A percentile compares a stretch with the other conserved stretches of the same genome.
Conservation (phyloP, 495 filamentous ascomycete genomes). For the Penicillium canariense region DNA sequence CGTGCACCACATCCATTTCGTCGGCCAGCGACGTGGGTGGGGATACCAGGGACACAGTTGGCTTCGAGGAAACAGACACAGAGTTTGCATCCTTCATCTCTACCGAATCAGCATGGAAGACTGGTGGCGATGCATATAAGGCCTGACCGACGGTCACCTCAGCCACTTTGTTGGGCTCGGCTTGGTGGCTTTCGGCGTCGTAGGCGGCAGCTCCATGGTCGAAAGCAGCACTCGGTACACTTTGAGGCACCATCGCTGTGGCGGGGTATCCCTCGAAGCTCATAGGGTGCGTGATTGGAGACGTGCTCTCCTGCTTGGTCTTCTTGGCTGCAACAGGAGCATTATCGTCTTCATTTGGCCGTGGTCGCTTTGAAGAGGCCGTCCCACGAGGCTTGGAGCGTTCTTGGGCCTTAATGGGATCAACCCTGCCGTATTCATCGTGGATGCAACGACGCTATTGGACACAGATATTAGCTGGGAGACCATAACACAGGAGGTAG, state of each 20-base stretch:
- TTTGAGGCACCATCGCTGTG: slow-evolving; percentile 15
- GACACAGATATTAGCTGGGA: background rate
- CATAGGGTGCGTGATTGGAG: slow-evolving; percentile 26
- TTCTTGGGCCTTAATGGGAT: slow-evolving; percentile 61
- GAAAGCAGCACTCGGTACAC: slow-evolving; percentile 10
- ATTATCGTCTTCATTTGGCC: slow-evolving; percentile 38
- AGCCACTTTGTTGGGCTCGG: slow-evolving; percentile 15
- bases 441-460: slow-evolving; percentile 66
- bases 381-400: slow-evolving; percentile 56
- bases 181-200: background rate
- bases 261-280: slow-evolving; percentile 15
- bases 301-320: slow-evolving; percentile 42
- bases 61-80: slow-evolving; percentile 33
- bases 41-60: slow-evolving; percentile 47
- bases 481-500: background rate
- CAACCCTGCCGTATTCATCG: slow-evolving; percentile 61
- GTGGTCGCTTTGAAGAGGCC: slow-evolving; percentile 47
- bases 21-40: slow-evolving; percentile 52
- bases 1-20: slow-evolving; percentile 42
- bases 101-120: slow-evolving; percentile 34
- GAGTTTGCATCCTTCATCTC: slow-evolving; percentile 34
- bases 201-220: slow-evolving; percentile 11
- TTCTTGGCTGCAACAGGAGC: slow-evolving; percentile 29
- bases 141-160: slow-evolving; percentile 21
- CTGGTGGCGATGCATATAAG: slow-evolving; percentile 42